Percentiles rank a stretch among this genome's conserved stretches.
Conservation (phyloP, 805 yeast genomes). For the Alloascoidea africana region DNA sequence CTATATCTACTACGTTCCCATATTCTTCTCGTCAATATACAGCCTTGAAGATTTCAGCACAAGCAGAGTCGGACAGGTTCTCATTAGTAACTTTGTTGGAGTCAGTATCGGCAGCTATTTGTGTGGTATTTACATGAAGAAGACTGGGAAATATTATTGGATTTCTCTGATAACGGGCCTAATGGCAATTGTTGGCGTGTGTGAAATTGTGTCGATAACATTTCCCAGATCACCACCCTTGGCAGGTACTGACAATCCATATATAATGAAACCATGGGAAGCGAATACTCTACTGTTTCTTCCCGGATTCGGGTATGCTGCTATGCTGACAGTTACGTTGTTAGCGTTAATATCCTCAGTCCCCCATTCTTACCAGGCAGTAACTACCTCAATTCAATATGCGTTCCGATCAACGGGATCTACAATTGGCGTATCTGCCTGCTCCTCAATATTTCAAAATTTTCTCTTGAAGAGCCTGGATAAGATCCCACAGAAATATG, state of each 20-base stretch:
- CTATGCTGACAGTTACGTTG: conserved; percentile 54
- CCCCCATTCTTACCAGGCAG: conserved; percentile 54
- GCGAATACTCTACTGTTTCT: conserved; percentile 32
- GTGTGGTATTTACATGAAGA: conserved; percentile 52
- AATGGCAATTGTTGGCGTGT: conserved; percentile 31
- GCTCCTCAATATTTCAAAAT: conserved; percentile 51
- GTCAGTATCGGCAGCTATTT: conserved; percentile 52
- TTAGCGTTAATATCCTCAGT: conserved; percentile 69
- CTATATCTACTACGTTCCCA: conserved; percentile 53
- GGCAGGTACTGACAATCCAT: conserved; percentile 9
- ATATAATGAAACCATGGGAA: conserved; percentile 11
- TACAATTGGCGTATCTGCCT: conserved; percentile 64
- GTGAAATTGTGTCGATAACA: conserved; percentile 15
- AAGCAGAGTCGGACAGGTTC: conserved; percentile 2
- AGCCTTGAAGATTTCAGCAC: conserved; percentile 10
- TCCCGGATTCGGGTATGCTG: conserved; percentile 53
- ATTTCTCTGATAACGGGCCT: conserved; percentile 28
- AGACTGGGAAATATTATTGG: conserved; percentile 47
- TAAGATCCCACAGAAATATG: conserved; percentile 12
- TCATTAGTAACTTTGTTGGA: conserved; percentile 41
- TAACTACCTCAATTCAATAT: conserved; percentile 81
- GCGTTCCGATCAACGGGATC: conserved; percentile 80
- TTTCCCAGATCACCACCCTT: conserved; percentile 4
- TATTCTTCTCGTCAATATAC: conserved; percentile 36
- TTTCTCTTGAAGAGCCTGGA: conserved; percentile 20